These are phyloP conservation scores for Cerioporus squamosus DNA, from an alignment of 1,284 basidiomycete species.

Conservation along the genomic window DNA sequence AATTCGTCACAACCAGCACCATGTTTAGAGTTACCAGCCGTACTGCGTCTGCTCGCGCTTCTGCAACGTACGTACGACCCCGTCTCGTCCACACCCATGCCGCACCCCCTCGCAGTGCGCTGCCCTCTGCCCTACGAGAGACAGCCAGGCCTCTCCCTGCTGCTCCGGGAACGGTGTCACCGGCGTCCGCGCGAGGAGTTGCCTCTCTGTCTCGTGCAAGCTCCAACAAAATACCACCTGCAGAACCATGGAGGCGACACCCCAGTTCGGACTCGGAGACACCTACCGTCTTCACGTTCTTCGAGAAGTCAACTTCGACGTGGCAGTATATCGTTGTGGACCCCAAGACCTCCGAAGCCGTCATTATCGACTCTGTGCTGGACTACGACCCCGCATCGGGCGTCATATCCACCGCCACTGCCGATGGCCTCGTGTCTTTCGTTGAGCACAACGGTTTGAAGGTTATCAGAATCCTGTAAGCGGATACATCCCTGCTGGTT, in stretches of 20 bases:
- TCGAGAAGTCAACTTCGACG: slow-evolving; percentile 38
- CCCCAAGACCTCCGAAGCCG: slow-evolving; percentile 35
- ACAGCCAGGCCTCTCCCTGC: no score
- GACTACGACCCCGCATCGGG: slow-evolving; percentile 43
- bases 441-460: slow-evolving; percentile 35
- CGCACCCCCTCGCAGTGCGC: no score
- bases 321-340: slow-evolving; percentile 45
- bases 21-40: not conserved
- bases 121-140: not conserved
- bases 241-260: slow-evolving; percentile 32
- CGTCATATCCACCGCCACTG: slow-evolving; percentile 37
- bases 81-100: not conserved
- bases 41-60: not conserved
- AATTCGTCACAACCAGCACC: not conserved
- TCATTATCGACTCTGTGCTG: slow-evolving; percentile 43
- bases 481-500: not conserved
- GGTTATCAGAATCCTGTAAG: slow-evolving; percentile 41
- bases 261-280: slow-evolving; percentile 26
- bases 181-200: not conserved
- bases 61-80: not conserved
- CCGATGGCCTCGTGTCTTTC: slow-evolving; percentile 40
- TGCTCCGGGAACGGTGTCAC: not conserved
- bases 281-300: slow-evolving; percentile 37
- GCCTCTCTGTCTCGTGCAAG: slow-evolving; percentile 13
- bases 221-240: slow-evolving; percentile 18